Evolutionary conservation across 2,329 filamentous ascomycete genomes (phyloP).

Genomic region (Sporothrix phasma): DNA sequence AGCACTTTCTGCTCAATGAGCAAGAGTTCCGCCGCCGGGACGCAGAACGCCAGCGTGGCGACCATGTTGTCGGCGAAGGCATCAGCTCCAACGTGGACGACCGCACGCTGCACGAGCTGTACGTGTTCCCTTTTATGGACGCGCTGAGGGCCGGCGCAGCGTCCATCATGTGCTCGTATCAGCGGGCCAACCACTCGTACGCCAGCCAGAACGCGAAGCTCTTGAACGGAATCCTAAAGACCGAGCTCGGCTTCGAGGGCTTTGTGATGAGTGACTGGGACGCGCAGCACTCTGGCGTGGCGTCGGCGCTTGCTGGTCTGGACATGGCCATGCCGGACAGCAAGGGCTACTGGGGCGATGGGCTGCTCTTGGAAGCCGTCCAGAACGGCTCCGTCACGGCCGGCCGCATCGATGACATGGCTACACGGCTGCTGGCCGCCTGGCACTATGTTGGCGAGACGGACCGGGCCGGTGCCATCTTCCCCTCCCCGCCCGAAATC

Average conservation of each 20-base stretch:
- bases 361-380: slow-evolving; percentile 64
- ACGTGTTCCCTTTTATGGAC: slow-evolving; percentile 57
- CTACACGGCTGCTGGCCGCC: slow-evolving; percentile 40
- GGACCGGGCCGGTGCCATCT: slow-evolving; percentile 28
- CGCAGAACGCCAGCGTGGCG: slow-evolving; percentile 33
- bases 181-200: slow-evolving; percentile 62
- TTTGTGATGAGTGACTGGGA: slow-evolving; percentile 63
- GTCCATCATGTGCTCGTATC: slow-evolving; percentile 59
- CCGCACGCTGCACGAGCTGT: slow-evolving; percentile 54
- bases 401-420: slow-evolving; percentile 69
- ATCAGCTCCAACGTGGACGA: slow-evolving; percentile 55
- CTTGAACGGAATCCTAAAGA: slow-evolving; percentile 58
- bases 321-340: slow-evolving; percentile 60
- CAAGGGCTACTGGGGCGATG: slow-evolving; percentile 44
- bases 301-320: slow-evolving; percentile 45
- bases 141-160: slow-evolving; percentile 46
- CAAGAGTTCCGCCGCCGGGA: slow-evolving; percentile 43
- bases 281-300: slow-evolving; percentile 50
- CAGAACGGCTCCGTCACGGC: slow-evolving; percentile 64
- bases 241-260: slow-evolving; percentile 54
- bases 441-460: slow-evolving; percentile 29
- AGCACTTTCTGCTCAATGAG: slow-evolving; percentile 51
- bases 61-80: slow-evolving; percentile 38
- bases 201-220: slow-evolving; percentile 63
- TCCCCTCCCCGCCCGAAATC: slow-evolving; percentile 29